Base-by-base conservation (phyloP, 2,329 filamentous ascomycete species). In the Colletotrichum truncatum region DNA sequence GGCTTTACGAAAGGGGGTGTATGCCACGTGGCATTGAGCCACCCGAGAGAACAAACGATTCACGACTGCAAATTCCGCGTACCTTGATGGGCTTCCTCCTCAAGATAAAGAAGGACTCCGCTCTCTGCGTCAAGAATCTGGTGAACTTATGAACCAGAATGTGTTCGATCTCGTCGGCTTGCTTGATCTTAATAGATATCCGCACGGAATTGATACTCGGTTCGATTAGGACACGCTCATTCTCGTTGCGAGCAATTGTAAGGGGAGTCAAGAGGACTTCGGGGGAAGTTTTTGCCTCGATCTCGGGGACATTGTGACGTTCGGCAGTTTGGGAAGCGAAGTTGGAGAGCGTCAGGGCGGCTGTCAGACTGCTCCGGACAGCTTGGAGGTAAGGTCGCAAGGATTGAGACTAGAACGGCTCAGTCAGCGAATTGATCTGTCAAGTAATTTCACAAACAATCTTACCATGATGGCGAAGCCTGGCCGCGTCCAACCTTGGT, bases 131-230 rank as follows among this genome's bases (percentile, higher is more conserved):
- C 81, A 99, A 82, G 85, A 99, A 99, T 61, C 96, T 88, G 39
- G 94, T 97, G 75, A 99, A 98, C 82, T 99, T 99, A 84, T 98
- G 96, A 69, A 99, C 96, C 67, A 99, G 84, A 70, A 99, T 98
- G 77, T 97, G 89, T 81, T 99, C 96, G 74, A 98, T 99, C 83
- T 99, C 96, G 79, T 99, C 96, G 68, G 96, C 96, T 85, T 99
- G 96, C 84, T 99, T 99, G 81, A 99, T 98, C 85, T 95, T 93
- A 83, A 99, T 97, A 87, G 93, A 97, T 75, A 99, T 92, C 72
- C 96, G 91, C 71, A 99, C 92, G 71, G 93, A 97, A 87, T 99
- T 99, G 82, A 98, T 91, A 78, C 93, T 96, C 57, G 96, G 94
- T 83, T 98, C 95, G 76, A 98, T 97, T 67, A 97, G 85, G 71